These are phyloP conservation scores for Rhodotorula kratochvilovae DNA, from an alignment of 768 basidiomycete species.

Conservation along the genomic window DNA sequence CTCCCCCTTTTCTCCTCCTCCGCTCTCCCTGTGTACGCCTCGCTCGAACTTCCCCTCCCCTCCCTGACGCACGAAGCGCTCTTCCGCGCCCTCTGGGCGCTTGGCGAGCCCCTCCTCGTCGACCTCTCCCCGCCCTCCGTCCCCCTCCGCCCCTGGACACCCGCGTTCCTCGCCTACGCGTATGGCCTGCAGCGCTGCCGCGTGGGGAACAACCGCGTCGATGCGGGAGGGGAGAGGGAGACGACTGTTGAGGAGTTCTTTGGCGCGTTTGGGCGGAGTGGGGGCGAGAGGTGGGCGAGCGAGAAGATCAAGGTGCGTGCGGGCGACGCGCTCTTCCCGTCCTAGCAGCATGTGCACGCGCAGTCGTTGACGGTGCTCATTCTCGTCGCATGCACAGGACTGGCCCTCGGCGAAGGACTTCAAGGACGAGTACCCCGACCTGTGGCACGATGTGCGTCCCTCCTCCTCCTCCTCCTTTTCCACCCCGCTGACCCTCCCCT, in stretches of 20 bases:
- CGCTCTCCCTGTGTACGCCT: not conserved
- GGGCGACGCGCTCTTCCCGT: not conserved
- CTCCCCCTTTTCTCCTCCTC: not conserved
- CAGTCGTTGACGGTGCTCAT: no score
- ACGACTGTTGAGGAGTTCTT: constrained; percentile 77
- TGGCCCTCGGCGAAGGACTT: constrained; percentile 90
- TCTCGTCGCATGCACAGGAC: constrained; percentile 66
- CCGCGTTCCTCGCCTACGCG: constrained; percentile 69
- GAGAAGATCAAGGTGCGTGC: constrained; percentile 69
- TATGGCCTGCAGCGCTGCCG: constrained; percentile 55
- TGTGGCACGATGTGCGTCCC: constrained; percentile 63
- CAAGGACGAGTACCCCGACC: constrained; percentile 70
- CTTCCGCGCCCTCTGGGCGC: constrained; percentile 67
- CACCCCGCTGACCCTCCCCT: not conserved
- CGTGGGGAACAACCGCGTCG: not conserved
- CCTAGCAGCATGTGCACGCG: no score
- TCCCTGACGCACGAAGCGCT: constrained; percentile 53
- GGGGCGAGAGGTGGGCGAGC: constrained; percentile 50
- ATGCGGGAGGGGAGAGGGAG: constrained; percentile 52
- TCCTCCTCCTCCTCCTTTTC: not conserved
- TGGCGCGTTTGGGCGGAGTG: constrained; percentile 61
- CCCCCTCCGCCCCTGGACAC: constrained; percentile 66
- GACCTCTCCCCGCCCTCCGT: constrained; percentile 45
- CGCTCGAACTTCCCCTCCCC: constrained; percentile 51
- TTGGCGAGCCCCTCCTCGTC: constrained; percentile 73